Base-by-base conservation (phyloP, 495 filamentous ascomycete genomes). In the Hyaloscypha bicolor region DNA sequence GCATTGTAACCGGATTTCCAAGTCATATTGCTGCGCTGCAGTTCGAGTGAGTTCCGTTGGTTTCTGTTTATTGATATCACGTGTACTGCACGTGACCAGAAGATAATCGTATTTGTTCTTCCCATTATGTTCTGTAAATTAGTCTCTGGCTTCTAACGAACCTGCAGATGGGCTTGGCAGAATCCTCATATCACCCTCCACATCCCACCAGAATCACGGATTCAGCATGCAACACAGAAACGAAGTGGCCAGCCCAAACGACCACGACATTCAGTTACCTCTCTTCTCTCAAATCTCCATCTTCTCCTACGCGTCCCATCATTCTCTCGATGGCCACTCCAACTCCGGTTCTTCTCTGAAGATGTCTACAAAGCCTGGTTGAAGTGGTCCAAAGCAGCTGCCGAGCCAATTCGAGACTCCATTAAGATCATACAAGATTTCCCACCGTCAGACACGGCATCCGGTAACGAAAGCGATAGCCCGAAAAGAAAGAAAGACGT, bases 1-100 rank as follows among this genome's bases (percentile, higher is more conserved):
- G 87, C 35, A 83, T 97, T 6, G 92, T 98, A 1, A 89, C 90
- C 3, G 95, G 96, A 0, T 99, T 99, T 70, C 92, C 91, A 16
- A 93, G 89, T 62, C 87, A 88, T 69, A 86, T 92, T 22, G 93
- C 92, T 2, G 95, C 96, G 4, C 77, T 99, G 67, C 95, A 98
- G 73, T 99, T 99, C 72, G 95, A 99, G 92, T 97, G 84, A 69
- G 91, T 25, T 25, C 25, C 25, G 25, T 25, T 25, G 25, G 1
- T 25, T 80, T 21, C n/a, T 21, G n/a, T 25, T 9, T 1, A 9
- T 4, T 42, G n/a, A 55, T 59, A 11, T 45, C 33, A 39, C 56
- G 19, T 48, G 37, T 19, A 37, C 58, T 55, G 63, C 57, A 55
- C 42, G 35, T 72, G 52, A 30, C 31, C 29, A 57, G 6, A 52